Evolutionary conservation across 1,284 basidiomycete genomes (phyloP).

Genomic region (Rhizoctonia solani): DNA sequence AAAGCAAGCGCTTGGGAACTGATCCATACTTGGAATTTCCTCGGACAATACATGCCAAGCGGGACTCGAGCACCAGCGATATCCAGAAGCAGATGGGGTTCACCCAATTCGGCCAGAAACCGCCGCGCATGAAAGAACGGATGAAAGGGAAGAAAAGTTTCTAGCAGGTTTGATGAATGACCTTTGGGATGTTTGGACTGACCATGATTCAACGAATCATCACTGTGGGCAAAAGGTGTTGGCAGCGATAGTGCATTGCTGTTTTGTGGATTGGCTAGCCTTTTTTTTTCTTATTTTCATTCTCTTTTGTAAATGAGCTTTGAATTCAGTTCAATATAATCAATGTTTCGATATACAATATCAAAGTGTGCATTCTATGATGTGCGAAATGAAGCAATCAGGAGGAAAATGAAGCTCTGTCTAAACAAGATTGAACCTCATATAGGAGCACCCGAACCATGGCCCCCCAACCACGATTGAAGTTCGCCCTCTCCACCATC

Average conservation of each 20-base stretch:
- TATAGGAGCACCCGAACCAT: background rate
- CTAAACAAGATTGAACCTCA: background rate
- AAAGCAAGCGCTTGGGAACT: background rate
- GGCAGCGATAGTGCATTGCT: slow-evolving; percentile 34
- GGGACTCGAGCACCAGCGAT: background rate
- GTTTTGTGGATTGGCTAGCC: slow-evolving; percentile 12
- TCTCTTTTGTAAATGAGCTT: slow-evolving; percentile 18
- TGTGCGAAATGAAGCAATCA: background rate
- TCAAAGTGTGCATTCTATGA: background rate
- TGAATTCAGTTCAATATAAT: background rate
- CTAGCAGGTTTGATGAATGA: background rate
- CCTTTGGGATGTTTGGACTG: no score
- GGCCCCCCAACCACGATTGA: background rate
- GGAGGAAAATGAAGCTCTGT: background rate
- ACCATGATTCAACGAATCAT: no score
- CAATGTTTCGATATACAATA: background rate
- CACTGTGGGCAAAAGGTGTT: background rate
- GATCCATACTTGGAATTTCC: background rate
- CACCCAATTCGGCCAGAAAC: background rate
- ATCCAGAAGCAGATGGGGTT: slow-evolving; percentile 11
- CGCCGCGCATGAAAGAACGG: slow-evolving; percentile 5
- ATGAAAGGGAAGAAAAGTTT: slow-evolving; percentile 11
- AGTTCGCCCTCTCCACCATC: background rate
- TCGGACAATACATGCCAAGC: slow-evolving; percentile 7
- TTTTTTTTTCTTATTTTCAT: slow-evolving; percentile 9